Conservation (phyloP, 805 yeast genomes). For the Monosporozyma siamensis region DNA sequence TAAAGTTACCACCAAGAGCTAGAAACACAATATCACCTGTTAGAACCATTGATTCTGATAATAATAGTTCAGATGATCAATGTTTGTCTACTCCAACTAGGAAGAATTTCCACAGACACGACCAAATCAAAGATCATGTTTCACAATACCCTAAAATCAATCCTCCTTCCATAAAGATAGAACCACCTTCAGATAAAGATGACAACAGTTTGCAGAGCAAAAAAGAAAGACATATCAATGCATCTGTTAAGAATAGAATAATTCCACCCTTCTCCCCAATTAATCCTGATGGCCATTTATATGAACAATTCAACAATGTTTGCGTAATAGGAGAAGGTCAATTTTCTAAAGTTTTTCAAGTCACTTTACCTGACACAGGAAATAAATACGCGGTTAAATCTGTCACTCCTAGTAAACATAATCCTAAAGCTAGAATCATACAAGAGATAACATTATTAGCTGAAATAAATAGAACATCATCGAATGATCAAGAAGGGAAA, state of each 20-base stretch:
- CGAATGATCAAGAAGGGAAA: constrained; percentile 43
- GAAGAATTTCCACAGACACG: constrained; percentile 12
- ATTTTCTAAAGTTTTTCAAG: constrained; percentile 81
- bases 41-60: constrained; percentile 2
- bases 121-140: too few species aligned
- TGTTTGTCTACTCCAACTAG: constrained; percentile 19
- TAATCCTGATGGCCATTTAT: constrained; percentile 33
- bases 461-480: constrained; percentile 33
- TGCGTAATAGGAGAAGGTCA: constrained; percentile 74
- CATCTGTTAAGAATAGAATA: constrained; percentile 10
- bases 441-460: constrained; percentile 27
- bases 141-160: not conserved
- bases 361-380: constrained; percentile 51
- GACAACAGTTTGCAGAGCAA: not conserved
- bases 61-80: constrained; percentile 3
- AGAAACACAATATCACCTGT: constrained; percentile 1
- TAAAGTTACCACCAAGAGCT: constrained; percentile 3
- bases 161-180: not conserved
- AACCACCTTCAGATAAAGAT: constrained; percentile 4
- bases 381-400: constrained; percentile 76
- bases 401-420: constrained; percentile 43
- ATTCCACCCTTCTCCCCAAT: not conserved
- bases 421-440: constrained; percentile 19
- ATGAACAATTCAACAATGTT: constrained; percentile 50
- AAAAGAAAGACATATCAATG: constrained; percentile 15